phyloP scores from a whole-genome alignment of 495 filamentous ascomycete species.

The Lindgomyces ingoldianus region DNA sequence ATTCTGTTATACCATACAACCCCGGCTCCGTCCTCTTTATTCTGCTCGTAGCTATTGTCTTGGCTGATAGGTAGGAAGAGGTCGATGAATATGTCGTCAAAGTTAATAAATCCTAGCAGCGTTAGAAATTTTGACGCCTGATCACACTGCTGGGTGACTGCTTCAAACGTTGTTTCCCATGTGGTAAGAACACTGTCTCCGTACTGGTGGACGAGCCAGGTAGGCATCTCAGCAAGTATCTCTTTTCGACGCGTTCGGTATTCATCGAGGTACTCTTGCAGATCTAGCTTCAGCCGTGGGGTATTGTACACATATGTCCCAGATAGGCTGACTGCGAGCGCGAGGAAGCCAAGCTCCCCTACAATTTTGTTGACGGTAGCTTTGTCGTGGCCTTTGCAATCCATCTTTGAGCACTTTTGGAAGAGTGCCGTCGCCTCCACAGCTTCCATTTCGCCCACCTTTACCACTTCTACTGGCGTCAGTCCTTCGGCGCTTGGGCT shows the following conservation, averaged over 20 bases:
- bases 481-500: constrained; percentile 10
- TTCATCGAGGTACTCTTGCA: constrained; percentile 11
- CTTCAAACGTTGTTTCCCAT: constrained; percentile 27
- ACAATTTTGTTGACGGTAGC: constrained; percentile 15
- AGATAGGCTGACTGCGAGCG: constrained; percentile 25
- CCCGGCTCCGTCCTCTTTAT: constrained; percentile 1
- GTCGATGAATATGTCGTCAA: constrained; percentile 20
- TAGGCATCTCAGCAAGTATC: constrained; percentile 12
- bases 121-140: constrained; percentile 12
- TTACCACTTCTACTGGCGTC: constrained; percentile 12
- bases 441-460: constrained; percentile 21
- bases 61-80: too few species aligned
- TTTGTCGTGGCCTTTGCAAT: not conserved
- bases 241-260: constrained; percentile 10
- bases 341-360: constrained; percentile 25
- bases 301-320: constrained; percentile 14
- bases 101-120: constrained; percentile 10
- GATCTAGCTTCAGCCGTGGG: constrained; percentile 5
- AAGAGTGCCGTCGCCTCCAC: constrained; percentile 7
- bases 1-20: too few species aligned
- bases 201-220: constrained; percentile 27
- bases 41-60: too few species aligned
- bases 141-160: constrained; percentile 5
- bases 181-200: constrained; percentile 30
- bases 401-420: not conserved